A percentile compares a stretch with the other conserved stretches of the same genome.
Evolutionary conservation across 352 stramenopile genomes (phyloP).

Genomic region (Aphanomyces euteiches): DNA sequence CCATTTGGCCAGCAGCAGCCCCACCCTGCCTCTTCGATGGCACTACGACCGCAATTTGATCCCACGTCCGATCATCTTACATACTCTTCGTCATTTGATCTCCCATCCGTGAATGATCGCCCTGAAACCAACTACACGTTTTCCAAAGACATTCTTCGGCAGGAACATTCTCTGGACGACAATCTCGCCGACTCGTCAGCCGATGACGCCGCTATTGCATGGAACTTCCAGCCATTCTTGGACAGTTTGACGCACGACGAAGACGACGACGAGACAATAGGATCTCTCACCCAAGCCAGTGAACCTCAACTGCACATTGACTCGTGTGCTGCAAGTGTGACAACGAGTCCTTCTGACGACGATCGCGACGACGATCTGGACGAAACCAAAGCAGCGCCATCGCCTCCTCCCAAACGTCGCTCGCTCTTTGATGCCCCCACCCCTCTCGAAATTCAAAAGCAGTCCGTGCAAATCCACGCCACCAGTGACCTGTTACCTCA

Average conservation of each 20-base stretch:
- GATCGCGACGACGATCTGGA: not conserved
- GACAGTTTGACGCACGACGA: constrained; percentile 19
- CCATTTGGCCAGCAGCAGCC: not conserved
- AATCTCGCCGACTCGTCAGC: not conserved
- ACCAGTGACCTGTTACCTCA: no score
- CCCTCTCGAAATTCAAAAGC: constrained; percentile 21
- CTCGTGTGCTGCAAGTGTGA: constrained; percentile 2
- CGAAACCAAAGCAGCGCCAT: not conserved
- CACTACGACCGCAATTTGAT: not conserved
- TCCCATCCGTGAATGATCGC: not conserved
- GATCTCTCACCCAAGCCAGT: not conserved
- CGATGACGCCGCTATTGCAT: not conserved
- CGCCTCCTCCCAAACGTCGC: constrained; percentile 6
- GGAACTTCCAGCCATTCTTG: constrained; percentile 5
- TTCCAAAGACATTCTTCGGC: constrained; percentile 12
- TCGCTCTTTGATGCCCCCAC: constrained; percentile 20
- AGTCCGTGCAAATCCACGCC: constrained; percentile 24
- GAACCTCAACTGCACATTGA: not conserved
- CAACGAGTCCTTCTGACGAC: constrained; percentile 2
- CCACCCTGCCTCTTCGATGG: not conserved
- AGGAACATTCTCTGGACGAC: not conserved
- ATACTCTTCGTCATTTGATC: not conserved
- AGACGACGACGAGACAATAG: not conserved
- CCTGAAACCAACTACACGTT: constrained; percentile 15
- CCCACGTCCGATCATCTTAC: not conserved